Percentiles rank a stretch among this genome's conserved stretches.
Evolutionary conservation across 2,329 filamentous ascomycete genomes (phyloP).

Genomic region (Truncatella angustata): DNA sequence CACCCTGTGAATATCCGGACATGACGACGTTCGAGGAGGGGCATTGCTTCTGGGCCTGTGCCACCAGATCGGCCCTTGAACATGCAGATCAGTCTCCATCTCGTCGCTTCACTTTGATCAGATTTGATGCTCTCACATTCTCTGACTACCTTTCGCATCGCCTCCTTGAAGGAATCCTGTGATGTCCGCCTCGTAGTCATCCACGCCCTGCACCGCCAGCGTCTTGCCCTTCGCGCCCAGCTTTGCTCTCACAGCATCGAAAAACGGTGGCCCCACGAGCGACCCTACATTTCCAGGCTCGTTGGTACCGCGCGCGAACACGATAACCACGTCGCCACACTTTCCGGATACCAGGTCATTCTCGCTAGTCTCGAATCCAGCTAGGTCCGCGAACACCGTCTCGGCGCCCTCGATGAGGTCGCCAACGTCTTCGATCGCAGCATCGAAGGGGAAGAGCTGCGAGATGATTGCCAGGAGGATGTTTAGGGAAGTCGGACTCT

Average conservation of each 20-base stretch:
- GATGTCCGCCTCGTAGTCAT: constrained; percentile 6
- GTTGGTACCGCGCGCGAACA: constrained; percentile 11
- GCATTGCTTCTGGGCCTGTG: not conserved
- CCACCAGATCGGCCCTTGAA: not conserved
- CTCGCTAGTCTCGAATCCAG: constrained; percentile 7
- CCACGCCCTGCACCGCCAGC: constrained; percentile 10
- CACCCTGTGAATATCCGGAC: constrained; percentile 7
- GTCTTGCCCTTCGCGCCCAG: not conserved
- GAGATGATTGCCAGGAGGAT: constrained; percentile 2
- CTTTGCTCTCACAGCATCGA: not conserved
- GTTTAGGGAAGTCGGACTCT: not conserved
- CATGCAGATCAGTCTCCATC: not conserved
- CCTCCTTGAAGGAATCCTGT: constrained; percentile 9
- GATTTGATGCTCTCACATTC: constrained; percentile 4
- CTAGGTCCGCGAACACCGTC: not conserved
- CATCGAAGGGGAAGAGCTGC: constrained; percentile 8
- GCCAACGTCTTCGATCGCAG: not conserved
- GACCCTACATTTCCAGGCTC: constrained; percentile 12
- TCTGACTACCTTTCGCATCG: not conserved
- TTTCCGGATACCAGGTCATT: constrained; percentile 3
- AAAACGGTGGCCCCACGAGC: constrained; percentile 11
- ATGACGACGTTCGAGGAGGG: constrained; percentile 3
- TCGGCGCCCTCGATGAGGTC: constrained; percentile 3
- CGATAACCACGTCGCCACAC: constrained; percentile 11
- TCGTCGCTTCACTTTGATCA: not conserved